phyloP scores from a whole-genome alignment of 257 asterid species.

The Perilla frutescens region DNA sequence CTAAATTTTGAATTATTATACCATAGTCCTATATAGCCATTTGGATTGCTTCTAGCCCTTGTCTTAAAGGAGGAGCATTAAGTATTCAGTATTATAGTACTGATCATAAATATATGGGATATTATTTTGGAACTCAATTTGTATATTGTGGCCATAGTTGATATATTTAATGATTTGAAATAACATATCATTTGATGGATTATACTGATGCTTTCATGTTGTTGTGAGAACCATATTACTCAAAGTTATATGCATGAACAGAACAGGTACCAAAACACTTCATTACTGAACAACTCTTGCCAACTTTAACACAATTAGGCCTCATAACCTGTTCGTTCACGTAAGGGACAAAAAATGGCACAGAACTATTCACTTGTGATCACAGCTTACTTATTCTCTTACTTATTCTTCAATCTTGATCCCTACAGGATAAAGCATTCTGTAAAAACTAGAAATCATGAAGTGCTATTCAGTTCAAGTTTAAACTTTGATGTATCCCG shows the following conservation, averaged over 20 bases:
- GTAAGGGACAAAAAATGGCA: not conserved
- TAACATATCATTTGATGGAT: not conserved
- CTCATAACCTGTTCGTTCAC: not conserved
- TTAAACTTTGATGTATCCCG: not conserved
- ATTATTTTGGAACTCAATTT: not conserved
- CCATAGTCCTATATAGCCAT: not conserved
- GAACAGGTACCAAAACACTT: not conserved
- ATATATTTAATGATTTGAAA: not conserved
- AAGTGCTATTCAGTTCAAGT: not conserved
- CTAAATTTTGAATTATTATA: not conserved
- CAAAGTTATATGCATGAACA: too few relatives aligned
- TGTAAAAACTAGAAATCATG: conserved; percentile 10
- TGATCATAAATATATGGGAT: not conserved
- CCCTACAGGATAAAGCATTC: not conserved
- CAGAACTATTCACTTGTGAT: not conserved
- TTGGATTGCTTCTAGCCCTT: not conserved
- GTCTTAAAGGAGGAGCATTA: not conserved
- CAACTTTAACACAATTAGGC: not conserved
- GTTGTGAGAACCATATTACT: too few relatives aligned
- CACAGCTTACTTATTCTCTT: not conserved
- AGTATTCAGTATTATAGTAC: not conserved
- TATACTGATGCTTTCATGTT: too few relatives aligned
- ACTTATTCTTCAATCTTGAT: not conserved
- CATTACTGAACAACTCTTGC: not conserved
- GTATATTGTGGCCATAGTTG: not conserved